Evolutionary conservation across 2,329 filamentous ascomycete genomes (phyloP).

Genomic region (Calycina herbarum): DNA sequence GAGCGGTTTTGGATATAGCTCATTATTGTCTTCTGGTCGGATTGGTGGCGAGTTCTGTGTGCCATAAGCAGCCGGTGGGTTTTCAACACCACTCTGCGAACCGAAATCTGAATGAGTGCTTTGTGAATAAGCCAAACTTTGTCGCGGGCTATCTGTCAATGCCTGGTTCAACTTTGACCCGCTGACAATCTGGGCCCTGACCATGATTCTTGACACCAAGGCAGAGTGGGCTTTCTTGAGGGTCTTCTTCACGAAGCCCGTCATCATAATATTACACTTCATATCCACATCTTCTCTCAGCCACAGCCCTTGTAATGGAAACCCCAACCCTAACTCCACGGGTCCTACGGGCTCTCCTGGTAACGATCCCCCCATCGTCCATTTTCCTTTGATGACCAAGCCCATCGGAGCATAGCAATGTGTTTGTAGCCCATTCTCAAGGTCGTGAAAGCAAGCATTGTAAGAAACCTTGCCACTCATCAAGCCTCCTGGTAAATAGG

Average conservation of each 20-base stretch:
- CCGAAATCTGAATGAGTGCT: background rate
- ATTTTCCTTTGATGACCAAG: slow-evolving; percentile 75
- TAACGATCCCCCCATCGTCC: slow-evolving; percentile 71
- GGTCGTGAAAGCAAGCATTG: slow-evolving; percentile 77
- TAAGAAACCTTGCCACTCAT: slow-evolving; percentile 70
- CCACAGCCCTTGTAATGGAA: slow-evolving; percentile 70
- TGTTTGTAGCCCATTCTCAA: slow-evolving; percentile 72
- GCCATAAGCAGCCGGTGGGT: background rate
- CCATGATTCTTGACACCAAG: slow-evolving; percentile 65
- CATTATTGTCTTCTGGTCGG: slow-evolving; percentile 5
- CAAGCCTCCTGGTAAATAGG: slow-evolving; percentile 67
- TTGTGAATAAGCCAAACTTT: background rate
- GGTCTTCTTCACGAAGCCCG: slow-evolving; percentile 77
- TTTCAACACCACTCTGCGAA: background rate
- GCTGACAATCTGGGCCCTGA: slow-evolving; percentile 46
- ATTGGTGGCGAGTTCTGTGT: background rate
- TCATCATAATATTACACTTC: slow-evolving; percentile 75
- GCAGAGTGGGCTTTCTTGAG: slow-evolving; percentile 72
- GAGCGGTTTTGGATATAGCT: slow-evolving; percentile 19
- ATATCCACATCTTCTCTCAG: slow-evolving; percentile 85
- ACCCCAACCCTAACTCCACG: slow-evolving; percentile 64
- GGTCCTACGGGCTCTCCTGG: slow-evolving; percentile 68
- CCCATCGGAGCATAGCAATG: slow-evolving; percentile 83
- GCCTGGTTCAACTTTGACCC: slow-evolving; percentile 23
- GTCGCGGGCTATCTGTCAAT: slow-evolving; percentile 14